Evolutionary conservation across 768 basidiomycete species (phyloP), one percentile per base, ranked within the genome.

Genomic region (Mycena haematopus): DNA sequence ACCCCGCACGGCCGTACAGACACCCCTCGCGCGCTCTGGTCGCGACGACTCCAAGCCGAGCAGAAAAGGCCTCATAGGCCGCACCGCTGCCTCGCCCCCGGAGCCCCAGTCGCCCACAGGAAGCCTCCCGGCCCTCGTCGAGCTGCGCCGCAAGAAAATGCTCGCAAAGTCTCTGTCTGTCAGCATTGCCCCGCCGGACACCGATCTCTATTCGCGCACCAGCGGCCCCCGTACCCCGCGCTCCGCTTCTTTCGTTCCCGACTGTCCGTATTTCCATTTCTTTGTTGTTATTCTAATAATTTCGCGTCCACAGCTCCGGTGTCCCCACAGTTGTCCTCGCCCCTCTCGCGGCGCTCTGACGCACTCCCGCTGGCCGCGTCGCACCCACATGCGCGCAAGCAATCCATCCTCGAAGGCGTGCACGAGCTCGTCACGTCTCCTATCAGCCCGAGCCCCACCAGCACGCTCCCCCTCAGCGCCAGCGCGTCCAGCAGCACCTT

Each of bases 351-450:
- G 67, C 75, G 22, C 75, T 77, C n/a, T 74, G 78, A 52, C 74
- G 73, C 49, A 67, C 80, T 89, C 25, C 76, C 83, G 7, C 76
- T 89, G 0, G 77, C 84, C 0, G 77, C 85, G 0, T 80, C 84
- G 44, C 91, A 93, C 68, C 91, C 91, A 0, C 91, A 93, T 64
- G 91, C 89, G 0, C 85, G 91, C 35, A 93, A 92, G 71, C 79
- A 85, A 21, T 93, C 91, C 19, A 74, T 91, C 4, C 60, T 86
- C 13, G 87, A 89, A 66, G 84, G 83, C 19, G 70, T 76, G n/a
- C 73, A 78, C 44, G 64, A 76, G n/a, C 57, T 76, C 19, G 73
- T 63, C 24, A 22, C 25, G 54, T 76, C 33, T 71, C 79, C 17
- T 56, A 74, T 22, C 71, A 77, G 40, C 21, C 35, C 68, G 7